Evolutionary conservation across 306 rosid genomes (phyloP), one percentile per base, ranked within the genome.

Genomic region (Aeschynomene evenia): DNA sequence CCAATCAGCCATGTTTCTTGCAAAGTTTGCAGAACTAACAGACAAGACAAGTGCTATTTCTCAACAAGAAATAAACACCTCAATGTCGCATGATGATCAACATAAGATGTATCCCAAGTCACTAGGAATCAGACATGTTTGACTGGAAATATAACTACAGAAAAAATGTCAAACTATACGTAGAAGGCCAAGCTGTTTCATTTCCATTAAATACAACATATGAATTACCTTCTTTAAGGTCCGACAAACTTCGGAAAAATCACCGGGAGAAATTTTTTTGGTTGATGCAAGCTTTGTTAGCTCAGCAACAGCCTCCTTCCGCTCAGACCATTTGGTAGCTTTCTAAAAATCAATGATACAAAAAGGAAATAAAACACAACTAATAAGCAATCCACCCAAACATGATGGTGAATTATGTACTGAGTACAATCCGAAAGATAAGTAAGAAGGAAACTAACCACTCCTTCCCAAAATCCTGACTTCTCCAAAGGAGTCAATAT

Each of bases 381-480:
- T 51, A 18, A 19, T 21, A 53, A 36, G 10, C 2, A 46, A 7
- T n/a, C 13, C 43, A 46, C 12, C 15, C 43, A 46, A 55, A 67
- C 58, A 22, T 18, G 51, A 48, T 15, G 11, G 16, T 61, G 36
- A 23, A 40, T 33, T 66, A 70, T 62, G 28, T n/a, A 60, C 54
- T 12, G 56, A 37, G 54, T n/a, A 46, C 77, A 59, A 71, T 36
- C 19, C 26, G 2, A 28, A 53, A 72, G 65, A 66, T 24, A 0
- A 0, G n/a, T 74, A 23, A 40, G 68, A 37, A 82, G 71, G 75
- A 60, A 53, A 84, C 99, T 80, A 34, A 95, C 99, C 97, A 91
- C 97, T 86, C 97, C 87, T 9, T 91, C 99, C 99, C 99, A 95
- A 80, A 95, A 95, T 73, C 99, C 97, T 22, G 95, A 84, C 78